Evolutionary conservation across 2,329 filamentous ascomycete species (phyloP).

Genomic region (Fusarium sp.): DNA sequence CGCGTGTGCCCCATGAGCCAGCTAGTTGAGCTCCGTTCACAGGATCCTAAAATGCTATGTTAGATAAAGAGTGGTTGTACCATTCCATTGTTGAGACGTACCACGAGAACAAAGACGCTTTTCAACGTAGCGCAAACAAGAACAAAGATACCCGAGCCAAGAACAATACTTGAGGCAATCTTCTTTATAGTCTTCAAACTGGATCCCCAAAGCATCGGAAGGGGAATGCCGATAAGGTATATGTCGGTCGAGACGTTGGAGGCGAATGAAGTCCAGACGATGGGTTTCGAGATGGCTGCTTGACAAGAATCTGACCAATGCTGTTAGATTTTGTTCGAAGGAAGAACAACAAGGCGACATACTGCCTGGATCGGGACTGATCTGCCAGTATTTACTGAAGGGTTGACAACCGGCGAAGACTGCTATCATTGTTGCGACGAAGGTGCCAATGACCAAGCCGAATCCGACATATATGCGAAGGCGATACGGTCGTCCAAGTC

Average conservation of each 20-base stretch:
- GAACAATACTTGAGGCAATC: conserved; percentile 52
- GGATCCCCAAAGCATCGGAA: conserved; percentile 60
- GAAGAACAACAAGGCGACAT: conserved; percentile 36
- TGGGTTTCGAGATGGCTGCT: conserved; percentile 60
- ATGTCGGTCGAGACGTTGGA: conserved; percentile 66
- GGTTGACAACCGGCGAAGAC: conserved; percentile 64
- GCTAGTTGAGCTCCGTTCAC: conserved; percentile 53
- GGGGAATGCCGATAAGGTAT: conserved; percentile 67
- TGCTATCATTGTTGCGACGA: conserved; percentile 60
- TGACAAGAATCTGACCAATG: conserved; percentile 56
- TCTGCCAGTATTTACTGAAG: conserved; percentile 67
- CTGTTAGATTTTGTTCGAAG: background rate
- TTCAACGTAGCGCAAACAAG: conserved; percentile 53
- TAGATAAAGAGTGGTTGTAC: fast-evolving
- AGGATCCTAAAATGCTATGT: conserved; percentile 47
- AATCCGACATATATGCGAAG: conserved; percentile 63
- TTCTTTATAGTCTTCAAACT: conserved; percentile 52
- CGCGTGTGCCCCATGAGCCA: conserved; percentile 55
- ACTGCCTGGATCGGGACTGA: conserved; percentile 68
- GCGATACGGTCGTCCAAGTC: conserved; percentile 54
- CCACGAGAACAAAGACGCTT: conserved; percentile 53
- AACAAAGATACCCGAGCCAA: conserved; percentile 56
- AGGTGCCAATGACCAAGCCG: conserved; percentile 59
- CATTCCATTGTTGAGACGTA: conserved; percentile 27
- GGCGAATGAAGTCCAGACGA: conserved; percentile 62